A percentile compares a stretch with the other conserved stretches of the same genome.
These are phyloP conservation scores for Hymenoscyphus repandus DNA, from an alignment of 2,329 filamentous ascomycete species.

Conservation along the genomic window DNA sequence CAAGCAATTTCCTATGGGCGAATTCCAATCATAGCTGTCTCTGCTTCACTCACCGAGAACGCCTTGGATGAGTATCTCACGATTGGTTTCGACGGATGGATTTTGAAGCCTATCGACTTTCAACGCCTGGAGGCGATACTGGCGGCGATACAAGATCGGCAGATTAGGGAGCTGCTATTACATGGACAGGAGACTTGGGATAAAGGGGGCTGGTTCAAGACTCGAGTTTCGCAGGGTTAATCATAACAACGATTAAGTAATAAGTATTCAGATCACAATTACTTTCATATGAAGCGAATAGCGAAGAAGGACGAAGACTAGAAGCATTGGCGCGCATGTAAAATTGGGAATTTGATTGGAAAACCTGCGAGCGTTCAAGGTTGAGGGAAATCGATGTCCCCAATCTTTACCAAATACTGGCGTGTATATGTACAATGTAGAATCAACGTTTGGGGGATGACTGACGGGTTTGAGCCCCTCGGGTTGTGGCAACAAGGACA, in stretches of 20 bases:
- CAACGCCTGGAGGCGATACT: constrained; percentile 16
- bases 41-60: constrained; percentile 15
- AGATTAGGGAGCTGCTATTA: constrained; percentile 10
- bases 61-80: constrained; percentile 10
- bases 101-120: constrained; percentile 21
- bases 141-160: constrained; percentile 10
- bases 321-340: too few species aligned
- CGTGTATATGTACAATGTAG: too few species aligned
- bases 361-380: too few species aligned
- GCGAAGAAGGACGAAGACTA: too few species aligned
- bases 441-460: too few species aligned
- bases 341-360: too few species aligned
- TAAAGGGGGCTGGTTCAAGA: constrained; percentile 17
- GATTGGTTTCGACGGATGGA: constrained; percentile 21
- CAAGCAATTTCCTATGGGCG: constrained; percentile 8
- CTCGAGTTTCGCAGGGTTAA: background rate
- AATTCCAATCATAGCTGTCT: constrained; percentile 21
- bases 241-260: background rate
- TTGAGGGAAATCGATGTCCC: too few species aligned
- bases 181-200: constrained; percentile 15
- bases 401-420: too few species aligned
- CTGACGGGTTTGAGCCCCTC: too few species aligned
- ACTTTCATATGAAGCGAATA: background rate
- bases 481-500: too few species aligned
- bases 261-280: background rate